phyloP scores from a whole-genome alignment of 2,329 filamentous ascomycete genomes.

The Ophiostoma quercus region DNA sequence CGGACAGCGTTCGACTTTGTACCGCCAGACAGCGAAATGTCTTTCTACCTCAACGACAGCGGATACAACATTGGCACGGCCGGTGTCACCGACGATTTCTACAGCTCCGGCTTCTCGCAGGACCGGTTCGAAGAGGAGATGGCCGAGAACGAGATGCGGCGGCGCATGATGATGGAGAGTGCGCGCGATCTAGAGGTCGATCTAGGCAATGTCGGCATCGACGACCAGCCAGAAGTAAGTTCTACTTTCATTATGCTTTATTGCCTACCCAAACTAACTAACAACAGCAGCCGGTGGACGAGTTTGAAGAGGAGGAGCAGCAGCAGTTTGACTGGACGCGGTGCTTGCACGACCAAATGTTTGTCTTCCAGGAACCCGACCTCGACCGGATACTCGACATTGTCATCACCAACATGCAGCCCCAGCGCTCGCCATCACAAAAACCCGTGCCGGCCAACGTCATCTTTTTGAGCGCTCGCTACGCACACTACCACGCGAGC shows the following conservation, averaged over 20 bases:
- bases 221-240: constrained; percentile 85
- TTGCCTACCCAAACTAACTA: constrained; percentile 13
- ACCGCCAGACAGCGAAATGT: constrained; percentile 91
- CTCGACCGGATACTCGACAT: constrained; percentile 89
- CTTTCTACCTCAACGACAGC: constrained; percentile 88
- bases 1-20: constrained; percentile 95
- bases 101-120: constrained; percentile 84
- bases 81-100: constrained; percentile 83
- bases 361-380: constrained; percentile 95
- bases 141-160: constrained; percentile 90
- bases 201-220: constrained; percentile 87
- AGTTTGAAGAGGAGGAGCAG: constrained; percentile 71
- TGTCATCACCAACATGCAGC: constrained; percentile 96
- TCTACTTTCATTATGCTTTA: background rate
- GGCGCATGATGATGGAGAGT: constrained; percentile 99
- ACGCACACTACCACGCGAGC: constrained; percentile 94
- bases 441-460: constrained; percentile 97
- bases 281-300: constrained; percentile 56
- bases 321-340: constrained; percentile 95
- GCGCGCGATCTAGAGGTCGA: constrained; percentile 95
- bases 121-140: constrained; percentile 95
- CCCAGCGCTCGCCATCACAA: constrained; percentile 89
- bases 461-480: constrained; percentile 89
- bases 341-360: constrained; percentile 98
- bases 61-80: constrained; percentile 83